Conservation (phyloP, 2,329 filamentous ascomycete species). For the Aspergillus latus region DNA sequence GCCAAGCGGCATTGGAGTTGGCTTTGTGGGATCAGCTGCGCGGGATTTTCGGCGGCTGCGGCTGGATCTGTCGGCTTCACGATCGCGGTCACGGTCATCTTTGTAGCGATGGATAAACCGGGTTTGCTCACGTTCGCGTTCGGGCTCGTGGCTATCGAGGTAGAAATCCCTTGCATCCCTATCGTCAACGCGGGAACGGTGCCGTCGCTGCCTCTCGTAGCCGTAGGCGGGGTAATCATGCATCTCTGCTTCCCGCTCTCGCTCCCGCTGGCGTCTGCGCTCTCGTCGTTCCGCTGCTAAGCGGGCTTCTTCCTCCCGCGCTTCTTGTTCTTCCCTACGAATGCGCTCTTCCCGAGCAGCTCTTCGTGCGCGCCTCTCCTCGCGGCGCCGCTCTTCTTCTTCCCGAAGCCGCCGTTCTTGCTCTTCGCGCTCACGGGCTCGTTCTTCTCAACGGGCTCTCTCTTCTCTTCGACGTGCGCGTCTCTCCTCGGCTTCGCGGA, state of each 20-base stretch:
- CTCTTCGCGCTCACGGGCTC: conserved; percentile 42
- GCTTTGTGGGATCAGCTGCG: conserved; percentile 25
- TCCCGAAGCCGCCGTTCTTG: conserved; percentile 39
- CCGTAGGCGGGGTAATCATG: conserved; percentile 25
- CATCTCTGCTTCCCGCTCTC: conserved; percentile 34
- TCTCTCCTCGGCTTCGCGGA: conserved; percentile 38
- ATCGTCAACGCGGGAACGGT: conserved; percentile 33
- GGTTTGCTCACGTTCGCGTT: conserved; percentile 18
- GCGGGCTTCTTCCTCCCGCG: conserved; percentile 56
- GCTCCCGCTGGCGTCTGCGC: conserved; percentile 37
- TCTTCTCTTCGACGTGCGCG: conserved; percentile 54
- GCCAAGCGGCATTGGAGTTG: conserved; percentile 34
- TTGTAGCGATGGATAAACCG: conserved; percentile 34
- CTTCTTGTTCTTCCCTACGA: conserved; percentile 52
- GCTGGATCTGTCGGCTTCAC: conserved; percentile 17
- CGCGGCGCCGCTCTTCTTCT: conserved; percentile 28
- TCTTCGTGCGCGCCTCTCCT: conserved; percentile 35
- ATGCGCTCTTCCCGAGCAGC: conserved; percentile 37
- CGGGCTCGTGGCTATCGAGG: conserved; percentile 28
- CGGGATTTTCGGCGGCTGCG: conserved; percentile 36
- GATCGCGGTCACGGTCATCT: conserved; percentile 33
- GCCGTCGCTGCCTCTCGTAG: conserved; percentile 31
- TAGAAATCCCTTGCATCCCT: conserved; percentile 27
- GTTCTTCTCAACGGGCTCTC: conserved; percentile 44
- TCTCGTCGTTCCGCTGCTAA: conserved; percentile 43